A percentile compares a stretch with the other conserved stretches of the same genome.
Evolutionary conservation across 352 stramenopile species (phyloP).

Genomic region (Globisporangium nunn): DNA sequence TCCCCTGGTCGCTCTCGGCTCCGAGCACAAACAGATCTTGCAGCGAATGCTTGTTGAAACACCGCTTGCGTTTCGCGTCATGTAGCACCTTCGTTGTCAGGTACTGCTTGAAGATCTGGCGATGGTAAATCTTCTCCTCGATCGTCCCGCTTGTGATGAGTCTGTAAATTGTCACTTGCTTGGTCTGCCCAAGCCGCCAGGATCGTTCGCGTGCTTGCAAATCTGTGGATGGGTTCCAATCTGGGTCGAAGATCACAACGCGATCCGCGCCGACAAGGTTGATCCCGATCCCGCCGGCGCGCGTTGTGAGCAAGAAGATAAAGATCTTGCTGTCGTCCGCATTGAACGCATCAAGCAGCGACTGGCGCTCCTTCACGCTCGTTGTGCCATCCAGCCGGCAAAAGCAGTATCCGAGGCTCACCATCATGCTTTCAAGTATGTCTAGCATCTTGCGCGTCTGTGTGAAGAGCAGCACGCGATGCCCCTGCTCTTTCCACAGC

Average conservation of each 20-base stretch:
- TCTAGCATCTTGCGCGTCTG: constrained; percentile 97
- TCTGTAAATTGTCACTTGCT: constrained; percentile 82
- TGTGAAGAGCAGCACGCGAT: constrained; percentile 97
- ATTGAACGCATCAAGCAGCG: constrained; percentile 96
- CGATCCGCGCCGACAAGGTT: constrained; percentile 94
- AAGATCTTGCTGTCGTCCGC: constrained; percentile 65
- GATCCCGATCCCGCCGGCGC: constrained; percentile 95
- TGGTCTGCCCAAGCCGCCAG: constrained; percentile 91
- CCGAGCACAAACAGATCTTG: constrained; percentile 94
- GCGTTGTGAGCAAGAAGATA: constrained; percentile 76
- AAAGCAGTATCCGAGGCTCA: constrained; percentile 83
- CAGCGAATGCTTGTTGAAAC: constrained; percentile 96
- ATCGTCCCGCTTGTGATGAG: constrained; percentile 97
- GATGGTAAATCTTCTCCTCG: constrained; percentile 99
- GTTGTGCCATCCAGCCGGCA: constrained; percentile 96
- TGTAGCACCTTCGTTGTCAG: constrained; percentile 96
- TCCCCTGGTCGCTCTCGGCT: constrained; percentile 48
- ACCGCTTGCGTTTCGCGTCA: constrained; percentile 93
- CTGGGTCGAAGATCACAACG: constrained; percentile 97
- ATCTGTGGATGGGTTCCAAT: constrained; percentile 98
- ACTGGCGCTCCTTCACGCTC: constrained; percentile 89
- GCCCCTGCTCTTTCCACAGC: constrained; percentile 92
- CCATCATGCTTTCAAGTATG: constrained; percentile 94
- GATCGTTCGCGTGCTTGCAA: constrained; percentile 95
- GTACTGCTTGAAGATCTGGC: constrained; percentile 99